Percentiles rank a stretch among this genome's conserved stretches.
Conservation (phyloP, 2,329 filamentous ascomycete species). For the Sporothrix euskadiensis region DNA sequence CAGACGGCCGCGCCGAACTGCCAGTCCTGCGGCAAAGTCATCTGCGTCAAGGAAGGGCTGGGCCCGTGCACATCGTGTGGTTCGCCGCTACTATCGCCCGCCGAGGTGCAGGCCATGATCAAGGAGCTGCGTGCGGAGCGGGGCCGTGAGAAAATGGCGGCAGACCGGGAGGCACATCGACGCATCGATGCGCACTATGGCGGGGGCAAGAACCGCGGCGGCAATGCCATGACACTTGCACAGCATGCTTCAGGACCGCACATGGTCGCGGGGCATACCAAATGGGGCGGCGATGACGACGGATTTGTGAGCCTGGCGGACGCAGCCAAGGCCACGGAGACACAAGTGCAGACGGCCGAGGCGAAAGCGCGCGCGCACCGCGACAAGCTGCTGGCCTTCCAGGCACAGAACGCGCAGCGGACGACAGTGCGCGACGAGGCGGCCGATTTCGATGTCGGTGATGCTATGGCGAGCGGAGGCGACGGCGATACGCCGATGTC, state of each 20-base stretch:
- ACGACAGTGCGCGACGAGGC: constrained; percentile 88
- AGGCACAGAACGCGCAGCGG: constrained; percentile 79
- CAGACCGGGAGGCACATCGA: constrained; percentile 70
- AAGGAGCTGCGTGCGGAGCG: constrained; percentile 79
- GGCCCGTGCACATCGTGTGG: constrained; percentile 93
- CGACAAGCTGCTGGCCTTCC: constrained; percentile 77
- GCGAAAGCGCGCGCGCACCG: constrained; percentile 73
- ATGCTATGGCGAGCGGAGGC: constrained; percentile 39
- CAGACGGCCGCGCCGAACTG: constrained; percentile 93
- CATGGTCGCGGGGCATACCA: constrained; percentile 31
- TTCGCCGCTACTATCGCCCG: constrained; percentile 66
- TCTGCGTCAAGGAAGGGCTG: constrained; percentile 90
- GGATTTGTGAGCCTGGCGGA: constrained; percentile 62
- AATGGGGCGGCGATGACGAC: constrained; percentile 37
- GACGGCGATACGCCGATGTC: constrained; percentile 22
- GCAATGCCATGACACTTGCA: constrained; percentile 35
- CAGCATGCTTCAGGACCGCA: constrained; percentile 22
- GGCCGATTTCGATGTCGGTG: constrained; percentile 56
- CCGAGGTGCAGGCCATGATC: constrained; percentile 84
- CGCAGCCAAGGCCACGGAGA: constrained; percentile 46
- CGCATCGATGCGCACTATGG: constrained; percentile 60
- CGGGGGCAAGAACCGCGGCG: constrained; percentile 34
- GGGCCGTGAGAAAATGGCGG: constrained; percentile 80
- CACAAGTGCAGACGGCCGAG: constrained; percentile 54
- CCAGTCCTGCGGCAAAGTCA: constrained; percentile 86